Conservation (phyloP, 2,329 filamentous ascomycete species). For the Aspergillus puulaauensis region DNA sequence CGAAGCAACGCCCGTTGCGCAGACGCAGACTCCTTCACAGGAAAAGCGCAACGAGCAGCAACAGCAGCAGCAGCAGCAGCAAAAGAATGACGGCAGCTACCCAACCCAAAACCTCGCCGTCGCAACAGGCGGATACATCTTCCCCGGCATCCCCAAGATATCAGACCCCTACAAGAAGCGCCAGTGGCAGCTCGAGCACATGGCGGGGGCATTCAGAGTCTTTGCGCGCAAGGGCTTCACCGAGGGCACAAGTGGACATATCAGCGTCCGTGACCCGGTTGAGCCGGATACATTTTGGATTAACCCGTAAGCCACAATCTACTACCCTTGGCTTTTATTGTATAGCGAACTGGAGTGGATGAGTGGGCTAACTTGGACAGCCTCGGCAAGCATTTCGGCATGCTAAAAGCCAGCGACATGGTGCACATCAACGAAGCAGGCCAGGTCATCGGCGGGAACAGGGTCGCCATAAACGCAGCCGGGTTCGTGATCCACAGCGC, state of each 20-base stretch:
- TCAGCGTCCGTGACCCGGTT: slow-evolving; percentile 21
- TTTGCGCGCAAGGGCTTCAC: slow-evolving; percentile 44
- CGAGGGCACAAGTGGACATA: slow-evolving; percentile 45
- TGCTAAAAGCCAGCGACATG: slow-evolving; percentile 48
- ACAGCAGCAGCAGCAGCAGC: too few species aligned
- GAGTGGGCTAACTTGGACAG: not conserved
- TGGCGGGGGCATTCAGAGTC: slow-evolving; percentile 46
- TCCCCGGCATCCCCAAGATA: not conserved
- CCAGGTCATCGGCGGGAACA: slow-evolving; percentile 41
- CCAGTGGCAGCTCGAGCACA: slow-evolving; percentile 44
- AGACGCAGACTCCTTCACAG: too few species aligned
- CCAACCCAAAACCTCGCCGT: not conserved
- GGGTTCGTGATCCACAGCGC: slow-evolving; percentile 50
- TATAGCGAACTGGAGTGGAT: too few species aligned
- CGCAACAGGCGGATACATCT: not conserved
- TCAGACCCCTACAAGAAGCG: slow-evolving; percentile 23
- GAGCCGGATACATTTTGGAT: not conserved
- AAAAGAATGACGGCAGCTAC: too few species aligned
- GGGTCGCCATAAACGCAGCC: slow-evolving; percentile 42
- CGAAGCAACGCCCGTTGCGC: too few species aligned
- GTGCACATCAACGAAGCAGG: slow-evolving; percentile 47
- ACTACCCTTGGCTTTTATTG: too few species aligned
- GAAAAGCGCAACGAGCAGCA: too few species aligned
- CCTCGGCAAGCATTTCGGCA: slow-evolving; percentile 41
- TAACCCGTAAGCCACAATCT: not conserved